phyloP scores from a whole-genome alignment of 2,329 filamentous ascomycete genomes.

The Ceratocystiopsis minuta region DNA sequence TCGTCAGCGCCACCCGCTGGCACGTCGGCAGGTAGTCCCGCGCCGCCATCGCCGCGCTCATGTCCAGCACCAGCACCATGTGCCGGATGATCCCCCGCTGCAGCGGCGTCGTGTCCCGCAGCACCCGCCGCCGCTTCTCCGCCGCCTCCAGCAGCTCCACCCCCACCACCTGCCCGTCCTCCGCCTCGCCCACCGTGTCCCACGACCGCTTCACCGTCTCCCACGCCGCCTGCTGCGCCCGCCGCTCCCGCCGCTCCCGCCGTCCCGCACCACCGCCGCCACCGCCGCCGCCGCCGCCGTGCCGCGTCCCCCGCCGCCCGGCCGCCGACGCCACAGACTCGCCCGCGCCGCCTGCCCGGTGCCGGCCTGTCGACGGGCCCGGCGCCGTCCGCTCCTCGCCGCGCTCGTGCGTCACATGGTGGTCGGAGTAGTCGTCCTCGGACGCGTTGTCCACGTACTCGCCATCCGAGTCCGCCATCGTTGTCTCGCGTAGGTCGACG shows the following conservation, averaged over 20 bases:
- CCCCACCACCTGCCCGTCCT: conserved; percentile 62
- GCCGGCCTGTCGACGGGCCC: conserved; percentile 13
- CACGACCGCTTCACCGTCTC: conserved; percentile 49
- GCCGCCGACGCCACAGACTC: neutral
- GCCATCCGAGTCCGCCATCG: conserved; percentile 57
- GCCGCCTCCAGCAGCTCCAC: conserved; percentile 64
- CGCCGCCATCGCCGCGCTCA: conserved; percentile 84
- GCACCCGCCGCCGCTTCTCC: conserved; percentile 60
- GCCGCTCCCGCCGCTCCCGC: conserved; percentile 11
- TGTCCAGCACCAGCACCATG: conserved; percentile 74
- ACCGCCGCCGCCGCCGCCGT: conserved; percentile 1
- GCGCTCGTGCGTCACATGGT: conserved; percentile 21
- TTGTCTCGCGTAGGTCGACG: neutral
- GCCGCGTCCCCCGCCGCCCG: neutral
- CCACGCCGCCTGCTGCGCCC: conserved; percentile 35
- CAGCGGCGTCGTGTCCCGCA: conserved; percentile 86
- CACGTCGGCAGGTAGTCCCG: conserved; percentile 86
- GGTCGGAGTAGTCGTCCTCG: conserved; percentile 43
- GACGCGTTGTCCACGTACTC: conserved; percentile 49
- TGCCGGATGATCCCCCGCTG: conserved; percentile 98
- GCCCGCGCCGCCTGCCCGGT: conserved; percentile 1
- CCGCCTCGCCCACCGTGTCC: conserved; percentile 61
- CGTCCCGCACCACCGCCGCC: conserved; percentile 3
- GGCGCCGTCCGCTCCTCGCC: conserved; percentile 6
- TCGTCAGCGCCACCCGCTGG: conserved; percentile 65